Conservation (phyloP, 2,329 filamentous ascomycete species). For the Apiospora koreana region DNA sequence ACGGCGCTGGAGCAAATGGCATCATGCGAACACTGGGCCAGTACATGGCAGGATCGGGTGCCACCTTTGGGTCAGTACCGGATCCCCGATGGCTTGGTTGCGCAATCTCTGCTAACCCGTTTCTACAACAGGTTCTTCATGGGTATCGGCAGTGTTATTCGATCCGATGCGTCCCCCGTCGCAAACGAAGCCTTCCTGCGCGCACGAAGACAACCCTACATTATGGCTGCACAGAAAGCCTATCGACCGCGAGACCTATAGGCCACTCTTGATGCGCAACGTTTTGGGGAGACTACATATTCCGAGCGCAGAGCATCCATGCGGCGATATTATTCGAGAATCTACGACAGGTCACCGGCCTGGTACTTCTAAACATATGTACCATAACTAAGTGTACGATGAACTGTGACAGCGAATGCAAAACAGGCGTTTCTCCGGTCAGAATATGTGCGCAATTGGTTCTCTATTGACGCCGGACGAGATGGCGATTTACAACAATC, state of each 20-base stretch:
- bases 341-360: not conserved
- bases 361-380: not conserved
- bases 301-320: not conserved
- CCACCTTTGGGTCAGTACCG: constrained; percentile 82
- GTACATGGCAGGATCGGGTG: constrained; percentile 93
- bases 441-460: not conserved
- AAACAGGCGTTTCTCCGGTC: not conserved
- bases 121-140: constrained; percentile 79
- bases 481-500: not conserved
- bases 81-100: not conserved
- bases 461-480: not conserved
- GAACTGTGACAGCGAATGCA: not conserved
- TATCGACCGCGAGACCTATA: constrained; percentile 38
- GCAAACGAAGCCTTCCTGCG: constrained; percentile 74
- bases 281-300: not conserved
- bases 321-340: not conserved
- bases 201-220: constrained; percentile 73
- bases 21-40: constrained; percentile 93
- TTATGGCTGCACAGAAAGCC: constrained; percentile 49
- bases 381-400: not conserved
- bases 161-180: constrained; percentile 82
- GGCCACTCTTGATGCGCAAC: not conserved
- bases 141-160: constrained; percentile 96
- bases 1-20: constrained; percentile 89
- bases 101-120: constrained; percentile 19